A percentile compares a stretch with the other conserved stretches of the same genome.
phyloP scores from a whole-genome alignment of 2,329 filamentous ascomycete species.

The Zymoseptoria crescenta region DNA sequence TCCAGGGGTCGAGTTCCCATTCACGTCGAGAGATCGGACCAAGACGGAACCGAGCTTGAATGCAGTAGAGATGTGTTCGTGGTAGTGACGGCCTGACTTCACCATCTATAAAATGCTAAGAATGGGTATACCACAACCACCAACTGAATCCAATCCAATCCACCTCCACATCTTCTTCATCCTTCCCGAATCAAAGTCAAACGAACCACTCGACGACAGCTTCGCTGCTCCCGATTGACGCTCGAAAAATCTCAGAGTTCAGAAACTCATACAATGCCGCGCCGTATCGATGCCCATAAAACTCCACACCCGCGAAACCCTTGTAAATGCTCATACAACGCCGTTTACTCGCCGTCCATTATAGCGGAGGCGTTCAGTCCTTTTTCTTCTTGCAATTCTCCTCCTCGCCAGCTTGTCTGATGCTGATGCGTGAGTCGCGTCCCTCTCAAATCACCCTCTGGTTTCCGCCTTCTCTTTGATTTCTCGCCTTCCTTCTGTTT shows the following conservation, averaged over 20 bases:
- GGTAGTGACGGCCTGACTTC: too few species aligned
- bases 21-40: too few species aligned
- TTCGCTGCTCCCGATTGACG: not conserved
- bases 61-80: too few species aligned
- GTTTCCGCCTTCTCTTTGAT: too few species aligned
- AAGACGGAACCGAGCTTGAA: too few species aligned
- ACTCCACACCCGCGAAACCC: not conserved
- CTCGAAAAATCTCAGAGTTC: not conserved
- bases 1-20: too few species aligned
- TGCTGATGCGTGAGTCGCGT: too few species aligned
- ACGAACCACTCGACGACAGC: not conserved
- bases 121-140: not conserved
- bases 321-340: not conserved
- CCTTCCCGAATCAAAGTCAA: not conserved
- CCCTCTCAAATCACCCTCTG: too few species aligned
- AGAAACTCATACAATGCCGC: not conserved
- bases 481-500: too few species aligned
- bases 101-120: not conserved
- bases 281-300: not conserved
- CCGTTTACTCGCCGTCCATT: not conserved
- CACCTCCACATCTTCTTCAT: not conserved
- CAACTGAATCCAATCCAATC: not conserved
- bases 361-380: not conserved
- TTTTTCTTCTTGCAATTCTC: constrained; percentile 2
- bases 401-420: too few species aligned